Evolutionary conservation across 495 filamentous ascomycete genomes (phyloP).

Genomic region (Talaromyces thailandensis): DNA sequence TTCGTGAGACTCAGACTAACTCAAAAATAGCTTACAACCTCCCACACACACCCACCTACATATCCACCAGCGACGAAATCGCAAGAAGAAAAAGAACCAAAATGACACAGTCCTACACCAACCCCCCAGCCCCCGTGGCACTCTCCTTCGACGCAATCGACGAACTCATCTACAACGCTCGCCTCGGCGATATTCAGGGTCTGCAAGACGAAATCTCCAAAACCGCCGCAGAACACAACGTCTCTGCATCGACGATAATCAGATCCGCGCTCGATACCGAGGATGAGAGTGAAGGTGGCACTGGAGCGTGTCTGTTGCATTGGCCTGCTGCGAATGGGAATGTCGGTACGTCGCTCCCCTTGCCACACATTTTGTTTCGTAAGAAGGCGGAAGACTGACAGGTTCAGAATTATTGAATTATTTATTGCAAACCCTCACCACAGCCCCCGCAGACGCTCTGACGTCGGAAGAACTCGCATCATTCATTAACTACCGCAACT

Average conservation of each 20-base stretch:
- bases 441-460: constrained; percentile 4
- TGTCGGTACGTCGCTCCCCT: constrained; percentile 41
- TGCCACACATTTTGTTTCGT: not conserved
- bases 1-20: not conserved
- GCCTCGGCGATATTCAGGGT: constrained; percentile 62
- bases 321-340: constrained; percentile 89
- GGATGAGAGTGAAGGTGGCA: constrained; percentile 52
- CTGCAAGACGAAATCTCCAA: constrained; percentile 50
- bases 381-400: constrained; percentile 10
- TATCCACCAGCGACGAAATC: not conserved
- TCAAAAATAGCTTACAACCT: not conserved
- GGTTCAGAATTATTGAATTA: constrained; percentile 38
- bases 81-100: not conserved
- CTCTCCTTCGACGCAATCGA: constrained; percentile 71
- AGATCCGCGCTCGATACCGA: constrained; percentile 56
- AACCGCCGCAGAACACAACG: constrained; percentile 44
- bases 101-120: constrained; percentile 3
- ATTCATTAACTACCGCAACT: constrained; percentile 61
- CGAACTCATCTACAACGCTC: constrained; percentile 79
- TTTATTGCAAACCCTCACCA: constrained; percentile 35
- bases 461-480: constrained; percentile 10
- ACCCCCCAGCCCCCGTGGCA: constrained; percentile 22
- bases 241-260: constrained; percentile 48
- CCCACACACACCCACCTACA: not conserved
- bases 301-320: constrained; percentile 54